Conservation (phyloP, 23 red algal genomes). For the Gracilaria vermiculophylla region DNA sequence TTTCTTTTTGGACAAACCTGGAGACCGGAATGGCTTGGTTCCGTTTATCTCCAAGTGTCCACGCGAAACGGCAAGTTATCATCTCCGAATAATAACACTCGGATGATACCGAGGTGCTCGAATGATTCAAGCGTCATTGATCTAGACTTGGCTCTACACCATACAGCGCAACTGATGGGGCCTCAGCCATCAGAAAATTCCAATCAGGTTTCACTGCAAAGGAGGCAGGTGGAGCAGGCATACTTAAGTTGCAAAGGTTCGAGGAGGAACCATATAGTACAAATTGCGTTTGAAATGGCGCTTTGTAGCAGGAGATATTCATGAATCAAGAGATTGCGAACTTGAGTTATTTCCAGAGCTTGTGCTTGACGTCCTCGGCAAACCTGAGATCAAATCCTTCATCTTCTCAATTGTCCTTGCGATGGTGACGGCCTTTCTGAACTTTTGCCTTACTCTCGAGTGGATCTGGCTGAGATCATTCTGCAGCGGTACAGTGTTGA, state of each 20-base stretch:
- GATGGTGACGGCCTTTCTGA: conserved; percentile 67
- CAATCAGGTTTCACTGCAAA: not conserved
- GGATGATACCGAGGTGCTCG: not conserved
- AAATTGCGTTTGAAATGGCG: not conserved
- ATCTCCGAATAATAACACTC: too few relatives aligned
- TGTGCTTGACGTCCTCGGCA: not conserved
- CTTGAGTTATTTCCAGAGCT: not conserved
- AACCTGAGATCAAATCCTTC: conserved; percentile 39
- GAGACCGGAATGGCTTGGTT: not conserved
- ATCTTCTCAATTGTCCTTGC: conserved; percentile 58
- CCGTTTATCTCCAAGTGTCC: not conserved
- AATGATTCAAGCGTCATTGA: not conserved
- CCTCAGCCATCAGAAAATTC: not conserved
- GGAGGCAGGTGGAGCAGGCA: not conserved
- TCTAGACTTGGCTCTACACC: not conserved
- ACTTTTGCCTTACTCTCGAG: conserved; percentile 49
- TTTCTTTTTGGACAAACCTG: not conserved
- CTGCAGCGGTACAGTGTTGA: conserved; percentile 45
- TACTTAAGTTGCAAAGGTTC: not conserved
- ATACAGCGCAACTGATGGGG: not conserved
- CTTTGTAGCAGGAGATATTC: not conserved
- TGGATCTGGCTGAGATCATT: conserved; percentile 74
- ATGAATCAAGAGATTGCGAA: not conserved
- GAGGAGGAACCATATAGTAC: not conserved
- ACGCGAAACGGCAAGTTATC: not conserved